phyloP scores from a whole-genome alignment of 129 eudicot species.

The Lonicera japonica region DNA sequence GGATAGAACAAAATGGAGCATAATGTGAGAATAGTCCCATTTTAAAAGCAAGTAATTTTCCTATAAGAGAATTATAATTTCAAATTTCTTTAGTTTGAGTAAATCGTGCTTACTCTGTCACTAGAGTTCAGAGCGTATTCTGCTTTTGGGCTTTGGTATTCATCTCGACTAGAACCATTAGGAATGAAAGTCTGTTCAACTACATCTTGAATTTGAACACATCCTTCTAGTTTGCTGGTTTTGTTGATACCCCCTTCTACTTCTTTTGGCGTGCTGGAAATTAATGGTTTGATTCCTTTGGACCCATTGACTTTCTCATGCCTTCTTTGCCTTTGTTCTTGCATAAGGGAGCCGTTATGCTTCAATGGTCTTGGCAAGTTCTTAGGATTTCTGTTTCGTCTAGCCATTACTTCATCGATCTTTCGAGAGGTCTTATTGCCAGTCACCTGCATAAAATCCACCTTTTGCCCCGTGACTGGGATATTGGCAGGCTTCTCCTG shows the following conservation, averaged over 20 bases:
- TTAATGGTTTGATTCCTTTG: constrained; percentile 3
- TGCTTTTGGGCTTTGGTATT: constrained; percentile 12
- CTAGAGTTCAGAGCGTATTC: neutral
- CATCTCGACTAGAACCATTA: constrained; percentile 15
- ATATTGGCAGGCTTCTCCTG: constrained; percentile 25
- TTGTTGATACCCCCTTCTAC: constrained; percentile 8
- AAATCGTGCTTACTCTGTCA: constrained; percentile 45
- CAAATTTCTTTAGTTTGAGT: neutral
- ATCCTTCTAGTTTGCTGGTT: constrained; percentile 18
- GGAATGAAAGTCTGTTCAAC: neutral
- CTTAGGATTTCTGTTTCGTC: constrained; percentile 18
- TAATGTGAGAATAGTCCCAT: neutral
- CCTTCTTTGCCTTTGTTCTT: constrained; percentile 26
- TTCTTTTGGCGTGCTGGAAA: constrained; percentile 7
- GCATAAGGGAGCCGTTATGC: constrained; percentile 20
- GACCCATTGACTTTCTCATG: constrained; percentile 10
- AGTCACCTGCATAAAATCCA: constrained; percentile 9
- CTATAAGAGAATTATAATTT: neutral
- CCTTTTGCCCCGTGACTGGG: constrained; percentile 24
- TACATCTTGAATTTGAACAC: constrained; percentile 9
- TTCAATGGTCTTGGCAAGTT: constrained; percentile 28
- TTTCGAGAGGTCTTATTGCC: constrained; percentile 26
- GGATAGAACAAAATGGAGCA: constrained; percentile 15
- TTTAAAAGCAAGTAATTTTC: constrained; percentile 1
- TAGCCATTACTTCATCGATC: constrained; percentile 36